Evolutionary conservation across 306 rosid genomes (phyloP).

Genomic region (Malus sylvestris): DNA sequence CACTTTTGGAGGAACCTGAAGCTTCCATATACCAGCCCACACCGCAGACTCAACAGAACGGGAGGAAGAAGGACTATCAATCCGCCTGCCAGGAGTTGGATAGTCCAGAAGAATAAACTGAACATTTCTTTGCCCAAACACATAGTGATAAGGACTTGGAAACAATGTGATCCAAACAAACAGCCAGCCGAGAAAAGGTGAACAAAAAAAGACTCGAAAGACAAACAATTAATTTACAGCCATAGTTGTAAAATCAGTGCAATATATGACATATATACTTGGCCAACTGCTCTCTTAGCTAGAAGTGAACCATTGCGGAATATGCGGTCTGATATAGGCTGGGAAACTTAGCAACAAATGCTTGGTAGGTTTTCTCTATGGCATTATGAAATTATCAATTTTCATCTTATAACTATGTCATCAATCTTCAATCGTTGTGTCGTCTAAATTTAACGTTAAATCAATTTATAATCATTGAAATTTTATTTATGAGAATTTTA

Average conservation of each 20-base stretch:
- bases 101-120: no score
- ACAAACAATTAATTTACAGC: conserved; percentile 44
- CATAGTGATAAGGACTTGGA: conserved; percentile 26
- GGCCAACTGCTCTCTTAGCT: conserved; percentile 53
- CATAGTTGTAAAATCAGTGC: conserved; percentile 31
- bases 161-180: conserved; percentile 46
- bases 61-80: no score
- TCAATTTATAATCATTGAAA: no score
- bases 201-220: conserved; percentile 36
- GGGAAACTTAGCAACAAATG: conserved; percentile 28
- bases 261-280: background rate
- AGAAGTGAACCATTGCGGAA: conserved; percentile 37
- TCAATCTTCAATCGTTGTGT: no score
- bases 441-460: no score
- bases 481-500: no score
- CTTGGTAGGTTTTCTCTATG: conserved; percentile 18
- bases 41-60: no score
- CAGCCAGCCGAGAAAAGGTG: conserved; percentile 35
- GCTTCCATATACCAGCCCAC: no score
- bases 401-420: no score
- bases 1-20: no score
- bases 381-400: background rate
- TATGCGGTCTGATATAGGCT: conserved; percentile 13
- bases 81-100: no score
- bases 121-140: no score